Conservation (phyloP, 768 basidiomycete species). For the Boletus tylopilopsis region DNA sequence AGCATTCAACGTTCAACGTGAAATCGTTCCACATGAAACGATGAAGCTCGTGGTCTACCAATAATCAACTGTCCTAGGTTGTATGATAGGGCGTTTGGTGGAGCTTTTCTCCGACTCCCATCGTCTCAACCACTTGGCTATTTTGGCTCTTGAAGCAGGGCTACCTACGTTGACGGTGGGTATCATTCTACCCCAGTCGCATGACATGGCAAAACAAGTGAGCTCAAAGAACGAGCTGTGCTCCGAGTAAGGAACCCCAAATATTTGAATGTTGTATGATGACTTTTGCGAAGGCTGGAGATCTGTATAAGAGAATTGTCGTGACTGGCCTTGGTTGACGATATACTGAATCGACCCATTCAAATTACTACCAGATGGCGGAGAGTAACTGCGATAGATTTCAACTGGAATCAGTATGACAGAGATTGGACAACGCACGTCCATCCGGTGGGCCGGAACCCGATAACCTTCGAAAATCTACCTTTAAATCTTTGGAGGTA, state of each 20-base stretch:
- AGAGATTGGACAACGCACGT: conserved; percentile 51
- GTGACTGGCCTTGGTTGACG: conserved; percentile 61
- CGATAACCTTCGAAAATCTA: conserved; percentile 67
- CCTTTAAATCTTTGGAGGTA: conserved; percentile 77
- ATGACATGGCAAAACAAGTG: conserved; percentile 90
- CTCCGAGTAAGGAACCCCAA: conserved; percentile 90
- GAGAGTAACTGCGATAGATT: conserved; percentile 49
- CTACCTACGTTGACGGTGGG: conserved; percentile 91
- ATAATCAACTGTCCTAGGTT: conserved; percentile 41
- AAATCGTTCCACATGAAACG: too few relatives aligned
- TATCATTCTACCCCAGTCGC: conserved; percentile 85
- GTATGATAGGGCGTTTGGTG: conserved; percentile 35
- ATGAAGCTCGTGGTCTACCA: conserved; percentile 32
- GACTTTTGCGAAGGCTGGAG: conserved; percentile 71
- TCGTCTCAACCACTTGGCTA: conserved; percentile 83
- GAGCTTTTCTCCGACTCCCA: conserved; percentile 83
- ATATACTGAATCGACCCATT: conserved; percentile 64
- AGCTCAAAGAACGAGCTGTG: conserved; percentile 95
- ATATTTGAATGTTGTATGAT: conserved; percentile 63
- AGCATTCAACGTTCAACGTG: not conserved
- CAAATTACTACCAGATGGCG: conserved; percentile 58
- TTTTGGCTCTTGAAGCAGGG: conserved; percentile 71
- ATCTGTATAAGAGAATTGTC: conserved; percentile 65
- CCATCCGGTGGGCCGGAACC: conserved; percentile 95
- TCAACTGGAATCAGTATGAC: not conserved